phyloP scores from a whole-genome alignment of 2,329 filamentous ascomycete genomes.

The Colletotrichum sp. region DNA sequence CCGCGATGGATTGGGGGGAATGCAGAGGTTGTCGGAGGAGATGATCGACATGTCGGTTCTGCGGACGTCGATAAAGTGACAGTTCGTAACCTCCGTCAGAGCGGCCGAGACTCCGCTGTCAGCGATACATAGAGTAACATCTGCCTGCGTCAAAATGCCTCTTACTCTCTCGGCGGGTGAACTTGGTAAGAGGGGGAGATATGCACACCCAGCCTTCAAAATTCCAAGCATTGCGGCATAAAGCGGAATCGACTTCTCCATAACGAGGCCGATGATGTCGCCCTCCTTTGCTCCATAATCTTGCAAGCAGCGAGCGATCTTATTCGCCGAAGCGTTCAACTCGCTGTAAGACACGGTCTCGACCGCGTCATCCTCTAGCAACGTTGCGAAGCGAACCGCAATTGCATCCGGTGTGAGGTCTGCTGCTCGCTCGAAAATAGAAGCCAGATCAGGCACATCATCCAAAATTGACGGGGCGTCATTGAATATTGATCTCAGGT shows the following conservation, averaged over 20 bases:
- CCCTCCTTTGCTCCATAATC: conserved; percentile 51
- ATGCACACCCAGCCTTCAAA: conserved; percentile 77
- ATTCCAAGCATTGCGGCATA: conserved; percentile 78
- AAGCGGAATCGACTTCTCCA: conserved; percentile 77
- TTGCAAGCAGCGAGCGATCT: conserved; percentile 60
- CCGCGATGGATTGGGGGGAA: conserved; percentile 47
- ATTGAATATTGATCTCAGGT: conserved; percentile 57
- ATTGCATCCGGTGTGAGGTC: conserved; percentile 50
- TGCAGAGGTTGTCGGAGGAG: conserved; percentile 39
- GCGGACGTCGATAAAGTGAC: conserved; percentile 39
- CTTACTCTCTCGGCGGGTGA: conserved; percentile 67
- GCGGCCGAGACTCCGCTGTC: conserved; percentile 32
- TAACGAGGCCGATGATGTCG: conserved; percentile 72
- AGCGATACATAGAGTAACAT: conserved; percentile 49
- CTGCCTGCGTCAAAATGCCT: conserved; percentile 67
- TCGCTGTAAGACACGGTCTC: conserved; percentile 65
- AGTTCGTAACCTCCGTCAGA: conserved; percentile 17
- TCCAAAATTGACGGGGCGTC: conserved; percentile 33
- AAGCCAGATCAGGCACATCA: conserved; percentile 49
- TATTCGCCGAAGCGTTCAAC: conserved; percentile 64
- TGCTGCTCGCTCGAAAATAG: conserved; percentile 60
- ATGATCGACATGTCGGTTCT: conserved; percentile 29
- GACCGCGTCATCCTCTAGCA: conserved; percentile 42
- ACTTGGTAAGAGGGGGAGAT: conserved; percentile 79
- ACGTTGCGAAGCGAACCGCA: conserved; percentile 69